Conservation (phyloP, 176 grass and related monocot species). For the Eremochloa ophiuroides region DNA sequence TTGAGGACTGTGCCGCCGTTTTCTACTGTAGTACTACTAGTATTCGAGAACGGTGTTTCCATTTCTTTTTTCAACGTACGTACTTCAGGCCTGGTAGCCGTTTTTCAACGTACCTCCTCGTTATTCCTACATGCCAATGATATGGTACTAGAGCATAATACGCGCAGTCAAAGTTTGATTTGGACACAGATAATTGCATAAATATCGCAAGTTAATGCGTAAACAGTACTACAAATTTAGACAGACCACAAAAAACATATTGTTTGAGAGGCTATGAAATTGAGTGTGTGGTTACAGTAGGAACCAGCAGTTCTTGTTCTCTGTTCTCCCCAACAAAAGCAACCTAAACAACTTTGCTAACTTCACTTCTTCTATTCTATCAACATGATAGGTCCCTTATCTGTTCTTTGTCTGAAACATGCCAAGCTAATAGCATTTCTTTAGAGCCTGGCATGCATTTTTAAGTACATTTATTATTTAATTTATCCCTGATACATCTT, state of each 20-base stretch:
- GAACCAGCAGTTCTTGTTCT: not conserved
- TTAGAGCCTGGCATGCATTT: not conserved
- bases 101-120: slow-evolving; percentile 5
- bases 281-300: not conserved
- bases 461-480: slow-evolving; percentile 42
- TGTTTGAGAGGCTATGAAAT: not conserved
- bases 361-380: not conserved
- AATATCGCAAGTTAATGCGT: not conserved
- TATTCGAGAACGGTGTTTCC: not conserved
- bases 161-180: not conserved
- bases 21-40: no score
- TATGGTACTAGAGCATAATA: not conserved
- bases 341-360: slow-evolving; percentile 2
- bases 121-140: not conserved
- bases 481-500: slow-evolving; percentile 39
- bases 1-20: not conserved
- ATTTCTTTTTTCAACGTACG: no score
- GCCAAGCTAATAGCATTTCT: not conserved
- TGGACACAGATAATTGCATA: not conserved
- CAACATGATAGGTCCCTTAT: not conserved
- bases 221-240: not conserved
- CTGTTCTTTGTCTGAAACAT: not conserved
- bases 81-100: not conserved
- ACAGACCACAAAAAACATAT: not conserved
- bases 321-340: not conserved